Base-by-base conservation (phyloP, 768 basidiomycete genomes). In the Galerina sulciceps region DNA sequence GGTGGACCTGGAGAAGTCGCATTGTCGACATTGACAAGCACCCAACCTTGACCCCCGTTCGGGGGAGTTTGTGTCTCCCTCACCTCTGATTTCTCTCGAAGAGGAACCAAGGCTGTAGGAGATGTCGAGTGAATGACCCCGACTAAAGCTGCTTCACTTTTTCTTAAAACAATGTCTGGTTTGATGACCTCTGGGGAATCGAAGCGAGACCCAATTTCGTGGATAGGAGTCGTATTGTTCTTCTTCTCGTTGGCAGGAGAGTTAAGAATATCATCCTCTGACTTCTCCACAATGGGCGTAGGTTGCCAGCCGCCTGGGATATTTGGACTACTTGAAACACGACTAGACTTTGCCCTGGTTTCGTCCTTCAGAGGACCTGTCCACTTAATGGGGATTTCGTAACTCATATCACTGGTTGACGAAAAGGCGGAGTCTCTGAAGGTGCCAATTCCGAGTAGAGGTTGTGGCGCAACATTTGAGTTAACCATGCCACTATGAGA, bases 361-460 rank as follows among this genome's bases (percentile, higher is more conserved):
- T 68, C 65, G 41, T 41, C 62, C 61, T 10, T 68, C 65, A 64
- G 63, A 34, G 69, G 63, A 4, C 87, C 88, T 5, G 82, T 83
- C 87, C 87, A 90, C 53, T 83, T 81, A 51, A 87, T 83, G 3
- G 87, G 84, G 41, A 84, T 75, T 34, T 89, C 82, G 14, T 71
- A 72, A 52, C 75, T 80, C 52, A 72, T 71, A 37, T 75, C 81
- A 48, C 75, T 82, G 48, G 70, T 77, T 40, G 72, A 72, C 15
- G 88, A 87, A 63, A 88, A 80, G 5, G 79, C 81, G 26, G 90
- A 90, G 65, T 90, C 88, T 46, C 89, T 80, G 71, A 89, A 90
- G 26, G 81, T 81, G 18, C 79, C 81, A 15, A 85, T 75, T 37
- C 83, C 79, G 10, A 90, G 81, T 35, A 89, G 80, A 4, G 77